phyloP scores from a whole-genome alignment of 148 eudicot genomes.

The Amaranthus palmeri region DNA sequence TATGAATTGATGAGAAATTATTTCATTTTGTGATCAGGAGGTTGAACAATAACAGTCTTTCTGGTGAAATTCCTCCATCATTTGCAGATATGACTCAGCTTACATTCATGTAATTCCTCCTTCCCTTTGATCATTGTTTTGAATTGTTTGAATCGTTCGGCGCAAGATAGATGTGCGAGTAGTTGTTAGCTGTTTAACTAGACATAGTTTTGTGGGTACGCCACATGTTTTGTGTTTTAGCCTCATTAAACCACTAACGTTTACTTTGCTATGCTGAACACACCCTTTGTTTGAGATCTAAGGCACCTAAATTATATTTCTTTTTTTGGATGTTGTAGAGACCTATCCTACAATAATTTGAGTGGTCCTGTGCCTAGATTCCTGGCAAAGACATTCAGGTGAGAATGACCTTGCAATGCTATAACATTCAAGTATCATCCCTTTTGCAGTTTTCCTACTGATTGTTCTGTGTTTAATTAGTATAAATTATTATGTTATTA shows the following conservation, averaged over 20 bases:
- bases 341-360: slow-evolving; percentile 84
- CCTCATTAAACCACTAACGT: neutral
- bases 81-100: slow-evolving; percentile 82
- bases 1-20: neutral
- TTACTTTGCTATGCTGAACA: neutral
- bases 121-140: slow-evolving; percentile 10
- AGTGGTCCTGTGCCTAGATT: slow-evolving; percentile 87
- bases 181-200: neutral
- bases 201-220: neutral
- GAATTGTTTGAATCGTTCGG: neutral
- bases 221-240: neutral
- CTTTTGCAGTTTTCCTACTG: neutral
- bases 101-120: slow-evolving; percentile 53
- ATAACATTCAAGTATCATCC: neutral
- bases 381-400: slow-evolving; percentile 83
- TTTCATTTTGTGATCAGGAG: slow-evolving; percentile 47
- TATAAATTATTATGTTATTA: neutral
- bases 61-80: slow-evolving; percentile 65
- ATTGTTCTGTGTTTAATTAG: neutral
- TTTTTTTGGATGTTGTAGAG: slow-evolving; percentile 44
- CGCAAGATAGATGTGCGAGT: neutral
- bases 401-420: slow-evolving; percentile 18
- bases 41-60: slow-evolving; percentile 81
- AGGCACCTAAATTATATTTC: neutral
- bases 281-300: neutral